Conservation (phyloP, 164 flowering plant species). For the Warburgia ugandensis region DNA sequence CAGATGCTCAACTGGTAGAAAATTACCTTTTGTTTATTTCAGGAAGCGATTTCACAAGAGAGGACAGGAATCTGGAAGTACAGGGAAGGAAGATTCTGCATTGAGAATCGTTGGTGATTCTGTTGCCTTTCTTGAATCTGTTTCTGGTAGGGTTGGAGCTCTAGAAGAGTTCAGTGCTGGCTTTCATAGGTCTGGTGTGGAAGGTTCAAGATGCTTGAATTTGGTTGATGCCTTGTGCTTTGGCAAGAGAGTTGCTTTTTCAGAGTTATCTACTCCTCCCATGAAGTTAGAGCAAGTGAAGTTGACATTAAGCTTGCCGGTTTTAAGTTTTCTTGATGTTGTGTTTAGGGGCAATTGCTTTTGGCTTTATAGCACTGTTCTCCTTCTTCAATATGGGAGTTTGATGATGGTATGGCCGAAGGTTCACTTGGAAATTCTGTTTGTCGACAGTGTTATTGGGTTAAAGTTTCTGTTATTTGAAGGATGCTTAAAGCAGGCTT, state of each 20-base stretch:
- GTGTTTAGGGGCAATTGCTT: constrained; percentile 16
- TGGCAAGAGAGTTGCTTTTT: constrained; percentile 23
- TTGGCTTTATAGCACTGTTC: constrained; percentile 24
- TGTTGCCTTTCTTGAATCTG: constrained; percentile 19
- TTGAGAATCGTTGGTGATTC: constrained; percentile 15
- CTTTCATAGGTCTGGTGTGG: constrained; percentile 6
- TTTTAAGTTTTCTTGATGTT: constrained; percentile 11
- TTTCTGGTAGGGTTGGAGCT: constrained; percentile 15
- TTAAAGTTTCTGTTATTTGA: constrained; percentile 68
- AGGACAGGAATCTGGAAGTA: constrained; percentile 10
- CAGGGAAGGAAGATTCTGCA: constrained; percentile 11
- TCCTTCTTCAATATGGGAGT: constrained; percentile 49
- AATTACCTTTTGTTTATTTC: constrained; percentile 55
- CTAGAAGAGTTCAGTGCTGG: constrained; percentile 17
- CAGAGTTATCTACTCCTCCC: constrained; percentile 21
- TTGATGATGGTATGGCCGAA: constrained; percentile 54
- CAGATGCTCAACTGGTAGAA: constrained; percentile 19
- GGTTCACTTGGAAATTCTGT: constrained; percentile 76
- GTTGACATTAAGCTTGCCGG: constrained; percentile 29
- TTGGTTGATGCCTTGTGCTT: constrained; percentile 17
- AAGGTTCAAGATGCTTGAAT: constrained; percentile 11
- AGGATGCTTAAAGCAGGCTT: constrained; percentile 71
- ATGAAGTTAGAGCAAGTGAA: constrained; percentile 22
- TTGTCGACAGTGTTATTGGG: constrained; percentile 67
- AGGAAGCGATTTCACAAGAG: constrained; percentile 54